Base-by-base conservation (phyloP, 2,329 filamentous ascomycete genomes). In the Rhynchosporium agropyri region DNA sequence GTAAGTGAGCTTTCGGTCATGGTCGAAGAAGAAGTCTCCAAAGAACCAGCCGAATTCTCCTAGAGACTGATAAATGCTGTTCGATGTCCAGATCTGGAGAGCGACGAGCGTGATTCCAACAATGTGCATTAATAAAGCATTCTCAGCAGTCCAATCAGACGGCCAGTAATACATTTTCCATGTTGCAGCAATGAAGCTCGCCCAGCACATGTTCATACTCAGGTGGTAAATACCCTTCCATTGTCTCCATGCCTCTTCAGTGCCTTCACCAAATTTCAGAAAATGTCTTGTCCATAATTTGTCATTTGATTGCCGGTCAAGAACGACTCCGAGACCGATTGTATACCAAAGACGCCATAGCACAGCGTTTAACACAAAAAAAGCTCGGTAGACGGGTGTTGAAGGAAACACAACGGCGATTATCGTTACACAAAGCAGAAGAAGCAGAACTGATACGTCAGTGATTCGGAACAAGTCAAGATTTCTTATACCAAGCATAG, bases 11-110 rank as follows among this genome's bases (percentile, higher is more conserved):
- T 95, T 96, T 12, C 89, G 89, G 10, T 88, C 86, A 51, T 91
- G 89, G 65, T 97, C 92, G 74, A 95, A 97, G 82, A 99, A 98
- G 80, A 98, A 99, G 75, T 99, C 95, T 20, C 95, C 95, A 73
- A 93, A 98, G 81, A 98, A 98, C 94, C 94, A 99, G 71, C 95
- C 95, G 72, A 98, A 99, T 74, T 99, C 95, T 62, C 95, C 95
- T 0, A 99, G 85, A 1, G 92, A 96, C 57, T 97, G 92, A 76
- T 98, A 96, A 69, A 98, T 93, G 76, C 92, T 97, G 68, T 90
- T 81, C 1, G 92, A 89, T 0, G 93, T 97, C 95, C 95, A 99
- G 20, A 96, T 77, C 73, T 99, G 95, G 57, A 99, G 83, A 10
- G 89, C 87, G 63, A 98, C 87, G 67, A 98, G 80, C 58, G 90